phyloP scores from a whole-genome alignment of 1,139 yeast genomes.

The Candida sp. region DNA sequence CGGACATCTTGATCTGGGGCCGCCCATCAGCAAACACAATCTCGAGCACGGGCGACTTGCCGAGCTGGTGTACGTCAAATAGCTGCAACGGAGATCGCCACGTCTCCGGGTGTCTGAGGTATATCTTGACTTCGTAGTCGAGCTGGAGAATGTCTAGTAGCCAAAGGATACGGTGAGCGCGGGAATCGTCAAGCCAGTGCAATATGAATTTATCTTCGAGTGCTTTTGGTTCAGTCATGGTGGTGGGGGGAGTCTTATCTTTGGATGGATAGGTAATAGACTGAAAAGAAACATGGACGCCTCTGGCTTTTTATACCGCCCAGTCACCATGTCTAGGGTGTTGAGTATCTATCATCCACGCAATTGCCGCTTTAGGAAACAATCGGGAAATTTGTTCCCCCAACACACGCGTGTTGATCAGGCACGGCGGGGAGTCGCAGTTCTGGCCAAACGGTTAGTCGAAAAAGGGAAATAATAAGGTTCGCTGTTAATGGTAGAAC shows the following conservation, averaged over 20 bases:
- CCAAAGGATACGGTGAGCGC: slow-evolving; percentile 61
- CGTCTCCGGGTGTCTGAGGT: slow-evolving; percentile 48
- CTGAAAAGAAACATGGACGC: no score
- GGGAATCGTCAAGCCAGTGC: slow-evolving; percentile 51
- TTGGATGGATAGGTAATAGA: not conserved
- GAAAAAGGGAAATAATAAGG: no score
- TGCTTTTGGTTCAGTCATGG: not conserved
- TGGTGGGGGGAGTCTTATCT: not conserved
- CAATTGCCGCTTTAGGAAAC: no score
- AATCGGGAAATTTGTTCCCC: no score
- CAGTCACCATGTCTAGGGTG: no score
- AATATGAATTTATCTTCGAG: slow-evolving; percentile 27
- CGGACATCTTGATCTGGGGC: slow-evolving; percentile 39
- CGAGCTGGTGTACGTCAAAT: slow-evolving; percentile 57
- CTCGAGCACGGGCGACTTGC: slow-evolving; percentile 59
- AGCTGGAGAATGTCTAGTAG: slow-evolving; percentile 54
- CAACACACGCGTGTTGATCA: no score
- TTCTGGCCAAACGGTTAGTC: no score
- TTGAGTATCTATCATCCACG: no score
- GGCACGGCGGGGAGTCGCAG: no score
- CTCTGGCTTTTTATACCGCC: no score
- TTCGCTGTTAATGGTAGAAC: no score
- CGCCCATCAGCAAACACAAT: slow-evolving; percentile 48
- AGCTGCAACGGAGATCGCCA: slow-evolving; percentile 50
- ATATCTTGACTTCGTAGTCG: slow-evolving; percentile 57